Conservation (phyloP, 306 rosid genomes). For the Lotus japonicus region DNA sequence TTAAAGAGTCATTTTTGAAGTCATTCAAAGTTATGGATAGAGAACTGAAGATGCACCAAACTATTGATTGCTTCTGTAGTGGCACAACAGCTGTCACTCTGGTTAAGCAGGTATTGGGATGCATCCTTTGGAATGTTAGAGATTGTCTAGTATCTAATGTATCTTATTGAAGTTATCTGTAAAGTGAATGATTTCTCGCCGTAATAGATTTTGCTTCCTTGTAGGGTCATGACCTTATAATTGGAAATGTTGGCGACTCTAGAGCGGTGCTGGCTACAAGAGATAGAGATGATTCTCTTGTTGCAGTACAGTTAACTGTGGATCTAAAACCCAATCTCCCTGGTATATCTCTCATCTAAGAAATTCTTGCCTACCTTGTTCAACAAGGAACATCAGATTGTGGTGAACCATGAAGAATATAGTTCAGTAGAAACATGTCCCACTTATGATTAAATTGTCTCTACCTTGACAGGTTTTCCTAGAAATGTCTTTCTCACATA, state of each 20-base stretch:
- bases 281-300: slow-evolving; percentile 57
- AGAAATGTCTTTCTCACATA: background rate
- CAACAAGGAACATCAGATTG: no score
- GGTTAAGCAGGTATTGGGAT: slow-evolving; percentile 69
- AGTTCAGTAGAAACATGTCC: background rate
- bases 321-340: slow-evolving; percentile 99
- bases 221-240: slow-evolving; percentile 75
- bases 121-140: background rate
- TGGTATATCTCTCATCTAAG: slow-evolving; percentile 40
- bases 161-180: background rate
- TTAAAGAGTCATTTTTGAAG: slow-evolving; percentile 76
- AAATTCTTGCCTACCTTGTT: background rate
- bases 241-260: slow-evolving; percentile 96
- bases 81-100: slow-evolving; percentile 97
- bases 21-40: slow-evolving; percentile 88
- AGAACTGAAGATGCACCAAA: slow-evolving; percentile 69
- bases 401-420: background rate
- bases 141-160: background rate
- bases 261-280: slow-evolving; percentile 91
- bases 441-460: background rate
- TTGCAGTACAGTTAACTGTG: slow-evolving; percentile 87
- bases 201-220: slow-evolving; percentile 15
- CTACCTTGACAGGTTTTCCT: background rate
- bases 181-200: slow-evolving; percentile 22
- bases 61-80: slow-evolving; percentile 84